Evolutionary conservation across 192 early-diverging fungal genomes (phyloP).

Genomic region (Backusella liffmaniae): DNA sequence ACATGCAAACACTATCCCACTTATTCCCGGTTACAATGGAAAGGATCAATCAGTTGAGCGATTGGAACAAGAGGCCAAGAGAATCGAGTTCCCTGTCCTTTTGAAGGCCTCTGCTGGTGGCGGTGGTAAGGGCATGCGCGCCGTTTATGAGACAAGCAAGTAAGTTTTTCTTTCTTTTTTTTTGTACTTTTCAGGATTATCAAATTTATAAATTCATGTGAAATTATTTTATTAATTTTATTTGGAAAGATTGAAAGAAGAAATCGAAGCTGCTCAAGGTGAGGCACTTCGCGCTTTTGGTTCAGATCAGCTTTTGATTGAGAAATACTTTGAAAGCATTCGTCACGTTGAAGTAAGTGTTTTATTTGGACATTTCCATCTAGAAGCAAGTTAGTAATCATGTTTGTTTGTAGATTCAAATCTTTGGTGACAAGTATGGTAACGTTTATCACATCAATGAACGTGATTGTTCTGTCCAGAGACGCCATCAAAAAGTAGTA

Average conservation of each 20-base stretch:
- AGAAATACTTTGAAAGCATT: conserved; percentile 56
- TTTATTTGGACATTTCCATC: not conserved
- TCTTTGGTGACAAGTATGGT: conserved; percentile 58
- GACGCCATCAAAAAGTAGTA: conserved; percentile 64
- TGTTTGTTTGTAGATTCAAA: conserved; percentile 38
- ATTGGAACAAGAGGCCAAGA: conserved; percentile 48
- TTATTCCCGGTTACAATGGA: conserved; percentile 69
- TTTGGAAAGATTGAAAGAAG: conserved; percentile 39
- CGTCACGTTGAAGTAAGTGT: conserved; percentile 50
- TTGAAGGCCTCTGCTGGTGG: conserved; percentile 64
- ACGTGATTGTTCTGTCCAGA: conserved; percentile 60
- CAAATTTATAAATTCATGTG: conserved; percentile 14
- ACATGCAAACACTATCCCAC: conserved; percentile 52
- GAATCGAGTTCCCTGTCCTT: conserved; percentile 59
- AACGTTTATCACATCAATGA: conserved; percentile 52
- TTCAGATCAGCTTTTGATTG: conserved; percentile 54
- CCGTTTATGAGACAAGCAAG: conserved; percentile 44
- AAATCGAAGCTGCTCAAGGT: conserved; percentile 54
- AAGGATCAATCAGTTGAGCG: conserved; percentile 49
- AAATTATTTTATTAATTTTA: not conserved
- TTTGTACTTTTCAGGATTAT: not conserved
- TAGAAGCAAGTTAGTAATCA: not conserved
- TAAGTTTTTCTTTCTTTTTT: conserved; percentile 10
- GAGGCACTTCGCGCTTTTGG: conserved; percentile 59
- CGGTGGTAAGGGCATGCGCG: conserved; percentile 67